phyloP scores from a whole-genome alignment of 1,139 yeast genomes.

The Candida freyschussii region DNA sequence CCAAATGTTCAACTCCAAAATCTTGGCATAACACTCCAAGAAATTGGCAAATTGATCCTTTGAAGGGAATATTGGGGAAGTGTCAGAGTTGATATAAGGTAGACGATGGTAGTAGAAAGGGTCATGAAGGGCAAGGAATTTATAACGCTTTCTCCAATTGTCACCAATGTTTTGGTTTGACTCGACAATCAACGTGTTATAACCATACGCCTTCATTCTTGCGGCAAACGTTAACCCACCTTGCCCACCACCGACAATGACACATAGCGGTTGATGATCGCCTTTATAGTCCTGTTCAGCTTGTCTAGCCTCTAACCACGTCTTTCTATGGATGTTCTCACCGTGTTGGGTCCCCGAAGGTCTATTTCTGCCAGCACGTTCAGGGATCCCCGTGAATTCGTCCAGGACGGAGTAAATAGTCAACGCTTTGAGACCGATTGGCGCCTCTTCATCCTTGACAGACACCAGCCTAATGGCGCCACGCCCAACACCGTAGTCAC shows the following conservation, averaged over 20 bases:
- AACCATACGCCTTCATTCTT: slow-evolving; percentile 36
- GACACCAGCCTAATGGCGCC: slow-evolving; percentile 33
- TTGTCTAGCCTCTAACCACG: slow-evolving; percentile 31
- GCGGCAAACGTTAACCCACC: slow-evolving; percentile 41
- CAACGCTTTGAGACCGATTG: slow-evolving; percentile 31
- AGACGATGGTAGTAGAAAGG: slow-evolving; percentile 40
- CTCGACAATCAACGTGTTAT: slow-evolving; percentile 35
- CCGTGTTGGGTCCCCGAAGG: slow-evolving; percentile 38
- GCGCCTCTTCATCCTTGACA: slow-evolving; percentile 26
- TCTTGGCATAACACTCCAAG: slow-evolving; percentile 36
- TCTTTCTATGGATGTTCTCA: slow-evolving; percentile 31
- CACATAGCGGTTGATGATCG: slow-evolving; percentile 34
- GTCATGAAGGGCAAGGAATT: slow-evolving; percentile 40
- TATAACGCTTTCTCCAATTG: slow-evolving; percentile 42
- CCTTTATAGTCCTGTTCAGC: slow-evolving; percentile 28
- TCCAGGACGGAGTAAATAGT: slow-evolving; percentile 35
- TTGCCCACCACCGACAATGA: slow-evolving; percentile 43
- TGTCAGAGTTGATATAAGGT: slow-evolving; percentile 36
- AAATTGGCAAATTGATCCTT: slow-evolving; percentile 41
- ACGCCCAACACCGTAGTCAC: slow-evolving; percentile 32
- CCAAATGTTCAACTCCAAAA: slow-evolving; percentile 39
- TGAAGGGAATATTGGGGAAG: slow-evolving; percentile 40
- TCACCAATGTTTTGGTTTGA: slow-evolving; percentile 36
- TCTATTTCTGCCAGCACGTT: slow-evolving; percentile 30
- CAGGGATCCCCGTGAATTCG: slow-evolving; percentile 33